Base-by-base conservation (phyloP, 2,329 filamentous ascomycete genomes). In the Erysiphe neolycopersici region DNA sequence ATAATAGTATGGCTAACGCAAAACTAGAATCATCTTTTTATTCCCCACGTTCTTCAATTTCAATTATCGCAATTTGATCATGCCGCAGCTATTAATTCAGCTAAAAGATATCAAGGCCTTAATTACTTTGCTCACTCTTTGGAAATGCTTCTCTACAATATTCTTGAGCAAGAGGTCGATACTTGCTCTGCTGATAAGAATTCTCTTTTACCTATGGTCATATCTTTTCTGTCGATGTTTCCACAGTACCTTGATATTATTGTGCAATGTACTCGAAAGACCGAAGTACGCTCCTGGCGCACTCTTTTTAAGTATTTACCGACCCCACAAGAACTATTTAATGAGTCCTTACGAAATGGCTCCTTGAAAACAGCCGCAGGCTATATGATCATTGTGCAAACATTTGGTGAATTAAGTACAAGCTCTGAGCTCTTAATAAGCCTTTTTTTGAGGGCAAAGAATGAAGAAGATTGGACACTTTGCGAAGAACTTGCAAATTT, bases 401-500 rank as follows among this genome's bases (percentile, higher is more conserved):
- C 84, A 0, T 67, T 79, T 46, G 73, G 79, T 49, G 76, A 81
- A 56, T 59, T 79, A 37, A 70, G 67, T 11, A 67, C 74, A 1
- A 78, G 75, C 17, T 76, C 74, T 13, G 76, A 81, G 52, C 79
- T 87, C 56, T 76, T 84, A 17, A 79, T 93, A 4, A 71, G 84
- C 12, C 64, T 98, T 19, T 68, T 98, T 45, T 73, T 73, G 30
- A 67, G 80, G 41, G 89, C 87, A 0, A 87, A 85, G 53, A 67
- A 73, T 30, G 83, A 85, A 58, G 74, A 76, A 41, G 87, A 95
- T 55, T 98, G 85, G 84, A 85, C 95, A 52, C 63, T 98, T 26
- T 95, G 89, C 61, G 89, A 84, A 53, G 89, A 98, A 58, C 67
- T 98, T 26, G 85, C 89, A 11, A 68, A 87, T n/a, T 98, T 98